These are phyloP conservation scores for Ilyonectria destructans DNA, from an alignment of 2,329 filamentous ascomycete genomes.

Conservation along the genomic window DNA sequence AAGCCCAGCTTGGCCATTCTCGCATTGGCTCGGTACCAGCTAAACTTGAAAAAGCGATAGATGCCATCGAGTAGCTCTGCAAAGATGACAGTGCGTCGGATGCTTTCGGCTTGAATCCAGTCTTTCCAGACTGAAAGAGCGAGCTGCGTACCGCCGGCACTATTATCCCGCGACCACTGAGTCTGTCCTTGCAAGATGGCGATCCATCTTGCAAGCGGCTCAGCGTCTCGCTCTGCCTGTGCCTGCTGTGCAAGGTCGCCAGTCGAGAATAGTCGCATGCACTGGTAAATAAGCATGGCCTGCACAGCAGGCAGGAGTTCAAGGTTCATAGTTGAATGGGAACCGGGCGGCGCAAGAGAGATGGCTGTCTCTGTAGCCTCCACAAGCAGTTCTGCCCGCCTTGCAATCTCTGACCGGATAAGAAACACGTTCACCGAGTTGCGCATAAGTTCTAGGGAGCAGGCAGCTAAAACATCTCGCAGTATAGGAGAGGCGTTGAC, in stretches of 20 bases:
- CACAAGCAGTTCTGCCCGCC: constrained; percentile 14
- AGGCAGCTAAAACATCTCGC: constrained; percentile 19
- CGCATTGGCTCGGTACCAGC: constrained; percentile 13
- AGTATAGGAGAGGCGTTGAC: constrained; percentile 22
- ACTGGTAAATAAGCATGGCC: constrained; percentile 33
- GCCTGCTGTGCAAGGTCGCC: constrained; percentile 42
- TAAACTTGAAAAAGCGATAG: constrained; percentile 22
- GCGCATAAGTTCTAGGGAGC: constrained; percentile 12
- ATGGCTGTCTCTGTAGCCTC: constrained; percentile 23
- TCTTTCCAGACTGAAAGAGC: constrained; percentile 9
- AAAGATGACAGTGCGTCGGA: constrained; percentile 25
- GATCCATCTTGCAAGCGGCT: constrained; percentile 8
- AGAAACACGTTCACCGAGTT: constrained; percentile 18
- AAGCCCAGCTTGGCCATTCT: constrained; percentile 25
- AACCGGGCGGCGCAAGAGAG: neutral
- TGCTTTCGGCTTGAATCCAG: constrained; percentile 25
- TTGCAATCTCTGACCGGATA: constrained; percentile 11
- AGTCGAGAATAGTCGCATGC: constrained; percentile 31
- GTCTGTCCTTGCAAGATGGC: constrained; percentile 7
- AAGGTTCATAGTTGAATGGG: constrained; percentile 1
- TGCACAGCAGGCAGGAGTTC: constrained; percentile 32
- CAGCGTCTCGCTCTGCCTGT: constrained; percentile 23
- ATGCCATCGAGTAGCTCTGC: constrained; percentile 14
- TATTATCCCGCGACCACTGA: neutral
- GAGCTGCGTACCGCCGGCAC: neutral